Conservation (phyloP, 768 basidiomycete species). For the Hericium alpestre region DNA sequence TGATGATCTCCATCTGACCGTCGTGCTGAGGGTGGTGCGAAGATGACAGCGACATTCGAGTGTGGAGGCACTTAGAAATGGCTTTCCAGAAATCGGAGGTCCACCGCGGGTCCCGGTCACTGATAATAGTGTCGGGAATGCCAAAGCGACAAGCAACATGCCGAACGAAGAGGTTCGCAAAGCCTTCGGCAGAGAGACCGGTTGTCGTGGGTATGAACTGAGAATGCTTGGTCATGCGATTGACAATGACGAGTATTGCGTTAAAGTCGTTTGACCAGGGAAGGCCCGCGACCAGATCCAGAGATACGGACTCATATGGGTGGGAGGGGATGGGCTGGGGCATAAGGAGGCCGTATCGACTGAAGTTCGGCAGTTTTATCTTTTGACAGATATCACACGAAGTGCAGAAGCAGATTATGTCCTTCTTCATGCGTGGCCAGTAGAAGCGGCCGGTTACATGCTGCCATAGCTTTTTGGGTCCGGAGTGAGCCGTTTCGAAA, state of each 20-base stretch:
- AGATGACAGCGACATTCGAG: neutral
- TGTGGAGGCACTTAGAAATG: neutral
- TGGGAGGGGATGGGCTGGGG: slow-evolving; percentile 3
- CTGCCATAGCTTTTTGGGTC: slow-evolving; percentile 1
- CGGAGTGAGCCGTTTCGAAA: slow-evolving; percentile 4
- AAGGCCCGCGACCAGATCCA: slow-evolving; percentile 4
- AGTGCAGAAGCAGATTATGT: neutral
- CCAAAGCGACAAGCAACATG: slow-evolving; percentile 1
- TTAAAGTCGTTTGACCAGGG: slow-evolving; percentile 7
- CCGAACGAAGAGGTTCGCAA: slow-evolving; percentile 4
- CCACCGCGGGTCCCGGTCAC: neutral
- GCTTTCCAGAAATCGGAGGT: slow-evolving; percentile 2
- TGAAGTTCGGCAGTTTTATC: slow-evolving; percentile 1
- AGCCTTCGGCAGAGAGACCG: neutral
- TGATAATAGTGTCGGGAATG: neutral
- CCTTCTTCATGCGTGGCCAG: slow-evolving; percentile 5
- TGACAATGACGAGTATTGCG: slow-evolving; percentile 9
- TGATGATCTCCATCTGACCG: neutral
- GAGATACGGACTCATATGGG: slow-evolving; percentile 8
- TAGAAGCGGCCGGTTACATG: neutral
- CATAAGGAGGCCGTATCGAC: neutral
- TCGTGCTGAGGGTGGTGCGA: neutral
- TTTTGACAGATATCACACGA: slow-evolving; percentile 12
- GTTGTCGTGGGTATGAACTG: slow-evolving; percentile 18
- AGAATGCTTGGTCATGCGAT: slow-evolving; percentile 20